A percentile compares a stretch with the other conserved stretches of the same genome.
These are phyloP conservation scores for Pythium folliculosum DNA, from an alignment of 352 stramenopile genomes.

Conservation along the genomic window DNA sequence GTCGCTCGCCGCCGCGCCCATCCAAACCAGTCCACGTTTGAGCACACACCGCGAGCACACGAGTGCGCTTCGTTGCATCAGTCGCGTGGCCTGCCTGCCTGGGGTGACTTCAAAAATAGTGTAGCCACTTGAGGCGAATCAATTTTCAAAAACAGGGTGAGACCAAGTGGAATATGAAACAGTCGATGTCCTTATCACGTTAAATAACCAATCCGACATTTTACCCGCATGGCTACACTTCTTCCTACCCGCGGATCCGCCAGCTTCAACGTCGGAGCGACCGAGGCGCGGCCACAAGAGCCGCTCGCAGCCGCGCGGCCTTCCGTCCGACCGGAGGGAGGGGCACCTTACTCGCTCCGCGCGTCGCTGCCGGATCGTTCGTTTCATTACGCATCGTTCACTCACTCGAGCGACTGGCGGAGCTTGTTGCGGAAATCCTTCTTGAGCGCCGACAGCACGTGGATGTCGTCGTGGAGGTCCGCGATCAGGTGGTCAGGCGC, in stretches of 20 bases:
- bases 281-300: too few species aligned
- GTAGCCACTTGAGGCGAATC: neutral
- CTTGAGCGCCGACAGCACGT: constrained; percentile 78
- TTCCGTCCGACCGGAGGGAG: neutral
- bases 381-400: neutral
- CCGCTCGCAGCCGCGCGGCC: too few species aligned
- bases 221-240: constrained; percentile 24
- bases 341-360: too few species aligned
- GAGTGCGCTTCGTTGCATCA: neutral
- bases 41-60: too few species aligned
- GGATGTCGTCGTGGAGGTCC: constrained; percentile 79
- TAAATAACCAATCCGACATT: constrained; percentile 28
- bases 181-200: constrained; percentile 15
- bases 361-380: too few species aligned
- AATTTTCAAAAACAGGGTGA: neutral
- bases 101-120: constrained; percentile 3
- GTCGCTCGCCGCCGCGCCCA: constrained; percentile 56
- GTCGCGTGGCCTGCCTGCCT: neutral
- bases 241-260: neutral
- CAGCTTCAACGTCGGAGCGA: neutral
- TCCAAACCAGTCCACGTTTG: constrained; percentile 8
- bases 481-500: constrained; percentile 72
- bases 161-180: neutral
- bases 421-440: constrained; percentile 82
- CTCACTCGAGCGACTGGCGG: constrained; percentile 54